These are phyloP conservation scores for Ambrosiella xylebori DNA, from an alignment of 2,329 filamentous ascomycete species.

Conservation along the genomic window DNA sequence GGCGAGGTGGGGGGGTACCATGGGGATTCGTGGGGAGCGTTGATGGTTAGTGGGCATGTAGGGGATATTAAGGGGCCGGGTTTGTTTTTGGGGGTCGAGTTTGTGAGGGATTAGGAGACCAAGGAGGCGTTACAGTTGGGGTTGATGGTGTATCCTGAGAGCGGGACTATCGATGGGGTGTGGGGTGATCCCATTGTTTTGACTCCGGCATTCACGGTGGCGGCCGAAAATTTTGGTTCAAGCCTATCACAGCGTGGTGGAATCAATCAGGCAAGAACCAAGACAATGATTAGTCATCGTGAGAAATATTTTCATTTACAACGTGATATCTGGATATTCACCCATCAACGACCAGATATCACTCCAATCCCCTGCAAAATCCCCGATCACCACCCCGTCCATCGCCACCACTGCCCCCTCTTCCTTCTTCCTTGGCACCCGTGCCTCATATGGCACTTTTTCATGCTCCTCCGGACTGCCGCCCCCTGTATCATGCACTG, in stretches of 20 bases:
- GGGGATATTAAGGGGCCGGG: slow-evolving; percentile 26
- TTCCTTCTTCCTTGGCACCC: background rate
- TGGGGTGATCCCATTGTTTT: slow-evolving; percentile 53
- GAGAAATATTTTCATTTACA: background rate
- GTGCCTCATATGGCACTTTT: background rate
- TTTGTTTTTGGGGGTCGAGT: slow-evolving; percentile 31
- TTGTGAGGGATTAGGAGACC: slow-evolving; percentile 23
- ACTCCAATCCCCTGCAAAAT: slow-evolving; percentile 7
- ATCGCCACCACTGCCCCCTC: background rate
- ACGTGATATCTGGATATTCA: background rate
- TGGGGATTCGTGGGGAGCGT: slow-evolving; percentile 31
- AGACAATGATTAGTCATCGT: no score
- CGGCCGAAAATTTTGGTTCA: slow-evolving; percentile 17
- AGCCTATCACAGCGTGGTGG: background rate
- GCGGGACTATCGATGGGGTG: slow-evolving; percentile 41
- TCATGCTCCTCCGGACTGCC: background rate
- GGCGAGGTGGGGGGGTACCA: slow-evolving; percentile 29
- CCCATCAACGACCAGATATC: slow-evolving; percentile 11
- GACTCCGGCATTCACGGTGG: slow-evolving; percentile 50
- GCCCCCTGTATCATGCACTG: slow-evolving; percentile 10
- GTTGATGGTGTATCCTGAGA: slow-evolving; percentile 40
- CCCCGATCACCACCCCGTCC: background rate
- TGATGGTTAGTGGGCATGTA: slow-evolving; percentile 22
- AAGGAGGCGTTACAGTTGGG: slow-evolving; percentile 20
- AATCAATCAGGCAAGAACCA: no score